phyloP scores from a whole-genome alignment of 768 basidiomycete genomes.

The Collybia mongolica region DNA sequence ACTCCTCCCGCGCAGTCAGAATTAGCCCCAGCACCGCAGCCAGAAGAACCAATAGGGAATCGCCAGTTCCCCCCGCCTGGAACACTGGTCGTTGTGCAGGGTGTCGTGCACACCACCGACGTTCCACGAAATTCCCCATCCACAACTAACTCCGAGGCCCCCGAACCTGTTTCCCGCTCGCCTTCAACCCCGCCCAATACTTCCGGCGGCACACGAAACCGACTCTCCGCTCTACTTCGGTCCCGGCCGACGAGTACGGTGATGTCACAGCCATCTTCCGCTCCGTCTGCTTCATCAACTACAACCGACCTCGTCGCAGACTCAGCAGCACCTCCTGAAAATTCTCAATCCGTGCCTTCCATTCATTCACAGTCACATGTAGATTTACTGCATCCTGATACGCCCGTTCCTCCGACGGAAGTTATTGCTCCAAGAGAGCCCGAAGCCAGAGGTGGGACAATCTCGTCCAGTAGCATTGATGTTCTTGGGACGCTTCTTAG shows the following conservation, averaged over 20 bases:
- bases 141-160: slow-evolving; percentile 10
- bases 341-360: slow-evolving; percentile 1
- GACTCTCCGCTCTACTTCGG: slow-evolving; percentile 33
- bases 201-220: slow-evolving; percentile 21
- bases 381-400: not conserved
- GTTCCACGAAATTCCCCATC: slow-evolving; percentile 37
- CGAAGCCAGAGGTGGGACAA: slow-evolving; percentile 21
- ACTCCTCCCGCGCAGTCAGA: not conserved
- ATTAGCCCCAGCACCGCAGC: not conserved
- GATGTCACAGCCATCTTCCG: slow-evolving; percentile 9
- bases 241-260: slow-evolving; percentile 29
- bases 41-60: not conserved
- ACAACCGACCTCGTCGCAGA: slow-evolving; percentile 4
- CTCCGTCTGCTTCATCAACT: slow-evolving; percentile 5
- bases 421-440: slow-evolving; percentile 6
- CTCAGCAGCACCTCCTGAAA: slow-evolving; percentile 6
- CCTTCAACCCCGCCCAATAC: slow-evolving; percentile 28
- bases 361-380: not conserved
- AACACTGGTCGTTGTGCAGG: slow-evolving; percentile 81
- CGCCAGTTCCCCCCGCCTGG: slow-evolving; percentile 68
- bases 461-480: slow-evolving; percentile 77
- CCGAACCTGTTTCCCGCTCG: slow-evolving; percentile 17
- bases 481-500: slow-evolving; percentile 82
- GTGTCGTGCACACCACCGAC: slow-evolving; percentile 79
- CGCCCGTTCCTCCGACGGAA: slow-evolving; percentile 7